Conservation (phyloP, 352 stramenopile genomes). For the Heterotrichella gracilis region DNA sequence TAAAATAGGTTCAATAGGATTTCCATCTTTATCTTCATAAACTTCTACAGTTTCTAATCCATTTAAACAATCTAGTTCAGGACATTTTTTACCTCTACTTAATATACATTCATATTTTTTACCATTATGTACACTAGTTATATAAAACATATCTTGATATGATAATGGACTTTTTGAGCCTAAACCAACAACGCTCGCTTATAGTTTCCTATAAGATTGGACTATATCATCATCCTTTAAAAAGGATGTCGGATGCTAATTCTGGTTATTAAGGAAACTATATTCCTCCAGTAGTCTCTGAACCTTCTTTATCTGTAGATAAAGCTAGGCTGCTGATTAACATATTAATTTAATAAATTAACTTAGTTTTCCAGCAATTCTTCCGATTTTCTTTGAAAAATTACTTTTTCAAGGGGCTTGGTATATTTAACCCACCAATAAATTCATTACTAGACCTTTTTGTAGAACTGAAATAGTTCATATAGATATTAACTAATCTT, state of each 20-base stretch:
- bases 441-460: constrained; percentile 10
- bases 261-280: constrained; percentile 9
- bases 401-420: too few relatives aligned
- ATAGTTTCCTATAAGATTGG: too few relatives aligned
- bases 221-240: constrained; percentile 12
- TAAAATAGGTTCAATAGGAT: too few relatives aligned
- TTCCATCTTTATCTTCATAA: too few relatives aligned
- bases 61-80: too few relatives aligned
- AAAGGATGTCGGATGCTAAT: not conserved
- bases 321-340: constrained; percentile 9
- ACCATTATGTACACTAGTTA: constrained; percentile 2
- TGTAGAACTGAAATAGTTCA: not conserved
- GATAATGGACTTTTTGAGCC: constrained; percentile 9
- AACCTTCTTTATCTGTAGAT: constrained; percentile 12
- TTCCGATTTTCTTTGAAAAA: constrained; percentile 8
- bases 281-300: constrained; percentile 11
- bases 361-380: constrained; percentile 12
- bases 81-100: too few relatives aligned
- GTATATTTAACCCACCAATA: constrained; percentile 11
- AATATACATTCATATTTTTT: too few relatives aligned
- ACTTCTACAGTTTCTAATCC: too few relatives aligned
- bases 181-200: too few relatives aligned
- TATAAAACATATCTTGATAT: constrained; percentile 3
- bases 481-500: constrained; percentile 1
- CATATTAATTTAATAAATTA: constrained; percentile 12